Evolutionary conservation across 2,329 filamentous ascomycete genomes (phyloP), one percentile per base, ranked within the genome.

Genomic region (Monosporascus sp.): DNA sequence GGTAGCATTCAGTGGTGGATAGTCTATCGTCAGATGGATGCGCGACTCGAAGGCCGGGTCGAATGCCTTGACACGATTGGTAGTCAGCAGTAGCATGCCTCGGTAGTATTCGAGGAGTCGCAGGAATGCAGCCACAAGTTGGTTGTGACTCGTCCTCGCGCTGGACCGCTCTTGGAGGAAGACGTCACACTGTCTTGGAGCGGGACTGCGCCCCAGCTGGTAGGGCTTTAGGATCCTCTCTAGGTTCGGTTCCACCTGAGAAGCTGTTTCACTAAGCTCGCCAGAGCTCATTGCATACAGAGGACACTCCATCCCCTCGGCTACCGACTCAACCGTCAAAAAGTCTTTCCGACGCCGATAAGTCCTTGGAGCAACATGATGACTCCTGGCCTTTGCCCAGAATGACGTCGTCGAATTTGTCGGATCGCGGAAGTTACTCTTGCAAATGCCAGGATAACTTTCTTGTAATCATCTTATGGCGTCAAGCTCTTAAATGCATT

Each of bases 161-260:
- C 58, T 36, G 2, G 46, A 56, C 2, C 59, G 48, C 39, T 64
- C 47, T 43, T 62, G 55, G 2, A 65, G 56, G 45, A 63, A 64
- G 2, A 57, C 57, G 18, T 63, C 58, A 7, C 55, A 54, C 44
- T 61, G 57, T 61, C 59, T 3, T 60, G 27, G 0, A 61, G 54
- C 1, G 64, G 54, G 2, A 65, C 62, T 20, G 62, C 62, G 11
- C 50, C 53, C 61, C 62, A 65, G 1, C 22, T 52, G 39, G 61
- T 60, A 62, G 1, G 61, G 51, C 2, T 50, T 17, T 1, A 64
- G 38, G 5, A 62, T 57, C 0, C 46, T 49, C 18, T 59, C 52
- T 0, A 64, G 49, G 31, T 64, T 63, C 5, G 61, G 44, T 49
- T 63, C 57, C 3, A 61, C 56, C 1, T 44, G 53, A 7, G 55